A percentile compares a stretch with the other conserved stretches of the same genome.
Evolutionary conservation across 78 protist genomes (phyloP).

Genomic region (Dictyostelium capitatum): DNA sequence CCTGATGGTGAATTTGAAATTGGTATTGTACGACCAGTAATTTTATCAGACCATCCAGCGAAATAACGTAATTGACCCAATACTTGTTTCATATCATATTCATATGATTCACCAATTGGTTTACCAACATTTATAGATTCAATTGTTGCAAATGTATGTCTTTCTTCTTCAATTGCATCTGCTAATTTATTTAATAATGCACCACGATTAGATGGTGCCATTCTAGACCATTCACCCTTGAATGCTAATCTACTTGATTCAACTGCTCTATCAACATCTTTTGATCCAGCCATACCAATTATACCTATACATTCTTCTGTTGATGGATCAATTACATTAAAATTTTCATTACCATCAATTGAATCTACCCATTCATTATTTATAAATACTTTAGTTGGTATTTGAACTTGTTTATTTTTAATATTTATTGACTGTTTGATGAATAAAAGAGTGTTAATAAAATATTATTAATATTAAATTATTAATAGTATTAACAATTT

Average conservation of each 20-base stretch:
- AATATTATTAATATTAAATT: too few species aligned
- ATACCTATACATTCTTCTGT: slow-evolving; percentile 23
- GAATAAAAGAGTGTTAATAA: neutral
- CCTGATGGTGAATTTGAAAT: neutral
- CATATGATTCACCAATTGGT: slow-evolving; percentile 51
- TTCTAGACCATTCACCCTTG: slow-evolving; percentile 36
- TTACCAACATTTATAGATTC: slow-evolving; percentile 87
- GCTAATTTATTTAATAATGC: slow-evolving; percentile 74
- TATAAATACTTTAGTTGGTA: slow-evolving; percentile 22
- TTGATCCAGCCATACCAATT: neutral
- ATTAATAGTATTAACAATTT: too few species aligned
- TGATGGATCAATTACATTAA: slow-evolving; percentile 22
- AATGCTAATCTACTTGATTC: slow-evolving; percentile 74
- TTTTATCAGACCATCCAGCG: slow-evolving; percentile 93
- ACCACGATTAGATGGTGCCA: slow-evolving; percentile 37
- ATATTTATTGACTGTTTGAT: neutral
- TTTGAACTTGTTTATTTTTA: neutral
- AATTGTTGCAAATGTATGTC: slow-evolving; percentile 65
- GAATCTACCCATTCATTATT: slow-evolving; percentile 36
- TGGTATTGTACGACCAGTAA: slow-evolving; percentile 73
- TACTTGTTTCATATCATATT: slow-evolving; percentile 53
- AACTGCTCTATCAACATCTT: slow-evolving; percentile 88
- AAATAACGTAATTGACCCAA: slow-evolving; percentile 77
- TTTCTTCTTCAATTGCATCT: slow-evolving; percentile 76
- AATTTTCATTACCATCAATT: slow-evolving; percentile 27